phyloP scores from a whole-genome alignment of 2,329 filamentous ascomycete species.

The Ilyonectria robusta region DNA sequence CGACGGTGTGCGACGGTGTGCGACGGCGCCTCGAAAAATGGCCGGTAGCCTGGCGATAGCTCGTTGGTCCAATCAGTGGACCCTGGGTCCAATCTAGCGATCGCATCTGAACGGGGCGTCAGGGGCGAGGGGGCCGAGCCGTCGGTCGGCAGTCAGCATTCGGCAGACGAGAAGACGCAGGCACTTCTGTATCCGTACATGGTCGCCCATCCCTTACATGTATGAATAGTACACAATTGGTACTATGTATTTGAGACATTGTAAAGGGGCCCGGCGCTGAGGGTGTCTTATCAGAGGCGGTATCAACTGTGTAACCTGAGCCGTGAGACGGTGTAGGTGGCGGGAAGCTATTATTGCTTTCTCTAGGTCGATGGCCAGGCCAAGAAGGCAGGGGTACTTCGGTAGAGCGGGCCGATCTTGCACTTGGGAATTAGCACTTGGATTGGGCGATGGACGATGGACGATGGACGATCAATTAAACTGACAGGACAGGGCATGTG shows the following conservation, averaged over 20 bases:
- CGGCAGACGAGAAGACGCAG: not conserved
- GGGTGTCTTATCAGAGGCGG: not conserved
- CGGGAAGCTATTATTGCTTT: too few relatives aligned
- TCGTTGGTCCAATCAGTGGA: not conserved
- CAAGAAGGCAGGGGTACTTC: not conserved
- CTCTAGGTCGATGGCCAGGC: not conserved
- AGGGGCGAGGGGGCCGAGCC: not conserved
- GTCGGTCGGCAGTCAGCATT: not conserved
- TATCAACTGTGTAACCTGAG: not conserved
- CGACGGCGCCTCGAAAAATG: not conserved
- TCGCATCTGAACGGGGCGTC: not conserved
- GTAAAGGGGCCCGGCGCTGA: not conserved
- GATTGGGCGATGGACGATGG: conserved; percentile 1
- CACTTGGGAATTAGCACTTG: conserved; percentile 1
- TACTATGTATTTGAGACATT: not conserved
- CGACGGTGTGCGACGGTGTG: not conserved
- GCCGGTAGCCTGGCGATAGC: not conserved
- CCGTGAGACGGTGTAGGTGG: not conserved
- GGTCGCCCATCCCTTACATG: not conserved
- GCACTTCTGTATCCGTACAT: not conserved
- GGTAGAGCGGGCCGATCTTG: conserved; percentile 19
- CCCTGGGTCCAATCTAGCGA: not conserved
- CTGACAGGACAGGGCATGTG: not conserved
- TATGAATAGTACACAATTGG: not conserved
- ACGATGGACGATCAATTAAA: conserved; percentile 3